These are phyloP conservation scores for Elsinoe fawcettii DNA, from an alignment of 2,329 filamentous ascomycete species.

Conservation along the genomic window DNA sequence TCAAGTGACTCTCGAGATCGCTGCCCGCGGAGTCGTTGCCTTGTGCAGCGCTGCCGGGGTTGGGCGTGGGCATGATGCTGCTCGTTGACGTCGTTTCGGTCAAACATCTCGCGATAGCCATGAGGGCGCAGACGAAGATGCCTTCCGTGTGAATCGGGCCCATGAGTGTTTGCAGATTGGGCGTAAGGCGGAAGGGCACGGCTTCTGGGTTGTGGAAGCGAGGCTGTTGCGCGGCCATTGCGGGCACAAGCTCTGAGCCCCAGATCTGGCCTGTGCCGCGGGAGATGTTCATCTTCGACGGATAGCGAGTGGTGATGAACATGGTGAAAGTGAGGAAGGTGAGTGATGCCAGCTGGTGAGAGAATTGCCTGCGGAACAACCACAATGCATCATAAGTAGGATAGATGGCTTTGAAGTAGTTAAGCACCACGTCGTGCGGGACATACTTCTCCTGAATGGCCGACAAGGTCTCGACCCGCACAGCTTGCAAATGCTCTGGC, in stretches of 20 bases:
- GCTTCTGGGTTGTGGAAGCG: slow-evolving; percentile 93
- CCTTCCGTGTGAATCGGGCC: slow-evolving; percentile 92
- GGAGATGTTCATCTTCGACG: slow-evolving; percentile 89
- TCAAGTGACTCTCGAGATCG: slow-evolving; percentile 91
- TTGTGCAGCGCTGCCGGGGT: slow-evolving; percentile 1
- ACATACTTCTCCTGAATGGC: slow-evolving; percentile 94
- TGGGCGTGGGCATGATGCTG: slow-evolving; percentile 20
- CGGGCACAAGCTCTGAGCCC: slow-evolving; percentile 89
- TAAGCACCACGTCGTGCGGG: slow-evolving; percentile 68
- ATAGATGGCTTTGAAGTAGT: slow-evolving; percentile 85
- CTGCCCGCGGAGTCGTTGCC: slow-evolving; percentile 29
- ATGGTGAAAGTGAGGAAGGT: slow-evolving; percentile 99
- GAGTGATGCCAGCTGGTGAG: slow-evolving; percentile 86
- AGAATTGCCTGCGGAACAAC: slow-evolving; percentile 95
- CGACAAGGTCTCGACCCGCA: slow-evolving; percentile 73
- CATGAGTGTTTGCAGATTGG: slow-evolving; percentile 93
- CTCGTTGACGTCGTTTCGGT: slow-evolving; percentile 57
- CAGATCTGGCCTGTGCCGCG: slow-evolving; percentile 85
- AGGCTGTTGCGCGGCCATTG: slow-evolving; percentile 74
- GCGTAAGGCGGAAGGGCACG: slow-evolving; percentile 93
- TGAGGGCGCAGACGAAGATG: slow-evolving; percentile 88
- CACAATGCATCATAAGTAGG: slow-evolving; percentile 90
- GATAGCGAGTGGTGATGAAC: slow-evolving; percentile 93
- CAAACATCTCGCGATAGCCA: slow-evolving; percentile 91
- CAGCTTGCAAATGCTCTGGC: slow-evolving; percentile 49